Conservation (phyloP, 805 yeast species). For the Tetrapisispora fleetii region DNA sequence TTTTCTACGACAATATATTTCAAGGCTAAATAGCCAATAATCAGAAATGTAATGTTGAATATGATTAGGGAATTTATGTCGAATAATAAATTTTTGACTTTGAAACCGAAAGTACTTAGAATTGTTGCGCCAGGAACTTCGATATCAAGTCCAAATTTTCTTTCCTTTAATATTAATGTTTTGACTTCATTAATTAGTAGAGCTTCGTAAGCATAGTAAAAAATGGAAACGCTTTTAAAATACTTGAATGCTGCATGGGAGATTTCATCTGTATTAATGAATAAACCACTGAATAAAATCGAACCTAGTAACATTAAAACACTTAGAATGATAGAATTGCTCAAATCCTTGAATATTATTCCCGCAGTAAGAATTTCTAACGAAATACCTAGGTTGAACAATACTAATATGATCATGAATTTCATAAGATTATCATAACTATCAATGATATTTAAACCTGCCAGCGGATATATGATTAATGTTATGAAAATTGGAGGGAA, state of each 20-base stretch:
- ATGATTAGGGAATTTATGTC: conserved; percentile 55
- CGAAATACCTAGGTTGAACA: conserved; percentile 82
- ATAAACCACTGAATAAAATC: conserved; percentile 84
- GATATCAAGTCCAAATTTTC: conserved; percentile 84
- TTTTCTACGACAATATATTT: conserved; percentile 67
- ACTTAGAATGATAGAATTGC: conserved; percentile 84
- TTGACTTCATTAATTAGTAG: conserved; percentile 86
- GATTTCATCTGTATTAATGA: conserved; percentile 70
- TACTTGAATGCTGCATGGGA: conserved; percentile 48
- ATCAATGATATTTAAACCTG: conserved; percentile 74
- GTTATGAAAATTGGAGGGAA: conserved; percentile 83
- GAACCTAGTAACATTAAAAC: conserved; percentile 78
- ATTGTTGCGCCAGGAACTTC: conserved; percentile 98
- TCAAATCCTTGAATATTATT: conserved; percentile 75
- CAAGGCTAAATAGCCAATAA: conserved; percentile 66
- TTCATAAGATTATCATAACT: conserved; percentile 50
- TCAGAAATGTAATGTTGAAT: conserved; percentile 48
- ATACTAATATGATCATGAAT: conserved; percentile 56
- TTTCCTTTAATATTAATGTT: conserved; percentile 72
- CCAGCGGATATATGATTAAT: conserved; percentile 78
- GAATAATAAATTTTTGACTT: conserved; percentile 60
- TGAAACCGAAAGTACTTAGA: conserved; percentile 88
- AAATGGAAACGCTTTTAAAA: conserved; percentile 77
- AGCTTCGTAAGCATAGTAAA: conserved; percentile 95
- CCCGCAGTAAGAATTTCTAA: conserved; percentile 82